Percentiles rank a stretch among this genome's conserved stretches.
Conservation (phyloP, 164 flowering plant species). For the Tetracentron sinense region DNA sequence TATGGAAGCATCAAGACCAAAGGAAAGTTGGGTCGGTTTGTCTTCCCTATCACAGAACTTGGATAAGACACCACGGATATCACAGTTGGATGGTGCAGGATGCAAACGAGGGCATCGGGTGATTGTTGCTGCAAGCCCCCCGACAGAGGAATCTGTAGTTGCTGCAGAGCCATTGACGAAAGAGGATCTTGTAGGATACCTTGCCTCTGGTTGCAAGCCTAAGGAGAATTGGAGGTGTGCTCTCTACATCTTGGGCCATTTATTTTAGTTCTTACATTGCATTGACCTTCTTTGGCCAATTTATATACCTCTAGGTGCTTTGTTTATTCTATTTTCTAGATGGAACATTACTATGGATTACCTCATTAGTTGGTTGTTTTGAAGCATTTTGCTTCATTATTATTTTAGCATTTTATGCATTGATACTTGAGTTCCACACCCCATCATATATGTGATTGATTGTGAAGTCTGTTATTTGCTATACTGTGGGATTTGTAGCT, state of each 20-base stretch:
- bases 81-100: constrained; percentile 18
- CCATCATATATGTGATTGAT: neutral
- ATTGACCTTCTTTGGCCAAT: neutral
- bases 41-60: constrained; percentile 28
- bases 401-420: neutral
- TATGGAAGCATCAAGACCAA: constrained; percentile 21
- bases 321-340: neutral
- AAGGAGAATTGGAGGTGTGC: constrained; percentile 92
- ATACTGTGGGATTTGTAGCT: neutral
- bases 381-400: neutral
- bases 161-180: constrained; percentile 82
- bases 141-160: constrained; percentile 80
- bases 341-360: neutral
- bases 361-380: neutral
- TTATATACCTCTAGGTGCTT: neutral
- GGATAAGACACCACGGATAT: constrained; percentile 11
- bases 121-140: constrained; percentile 92
- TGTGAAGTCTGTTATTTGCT: too few species aligned
- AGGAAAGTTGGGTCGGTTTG: constrained; percentile 21
- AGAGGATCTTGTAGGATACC: constrained; percentile 86
- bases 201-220: constrained; percentile 97
- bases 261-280: neutral
- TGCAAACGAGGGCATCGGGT: constrained; percentile 28
- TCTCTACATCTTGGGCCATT: constrained; percentile 2
- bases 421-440: neutral